Percentiles rank a stretch among this genome's conserved stretches.
These are phyloP conservation scores for Sphagnum magellanicum DNA, from an alignment of 228 moss, liverwort and hornwort species.

Conservation along the genomic window DNA sequence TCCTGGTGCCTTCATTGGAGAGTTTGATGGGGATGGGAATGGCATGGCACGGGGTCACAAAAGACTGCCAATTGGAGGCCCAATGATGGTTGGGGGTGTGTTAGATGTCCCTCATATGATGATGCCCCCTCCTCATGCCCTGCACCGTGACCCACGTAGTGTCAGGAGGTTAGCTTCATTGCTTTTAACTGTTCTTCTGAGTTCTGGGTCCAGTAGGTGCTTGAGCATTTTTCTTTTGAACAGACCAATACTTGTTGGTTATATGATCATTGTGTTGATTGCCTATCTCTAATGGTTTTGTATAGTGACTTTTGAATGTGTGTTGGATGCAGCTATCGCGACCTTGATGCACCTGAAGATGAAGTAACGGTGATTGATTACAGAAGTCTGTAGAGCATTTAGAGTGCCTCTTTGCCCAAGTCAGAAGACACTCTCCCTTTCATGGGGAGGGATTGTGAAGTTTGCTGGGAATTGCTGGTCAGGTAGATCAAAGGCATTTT, in stretches of 20 bases:
- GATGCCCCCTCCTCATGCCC: conserved; percentile 65
- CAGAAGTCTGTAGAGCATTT: conserved; percentile 69
- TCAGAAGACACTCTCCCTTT: too few species aligned
- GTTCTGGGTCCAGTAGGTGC: too few species aligned
- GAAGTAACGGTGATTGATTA: conserved; percentile 99
- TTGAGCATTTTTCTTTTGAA: too few species aligned
- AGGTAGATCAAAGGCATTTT: too few species aligned
- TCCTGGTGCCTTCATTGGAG: conserved; percentile 75
- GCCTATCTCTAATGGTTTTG: too few species aligned
- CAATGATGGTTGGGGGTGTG: conserved; percentile 80
- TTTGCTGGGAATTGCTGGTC: too few species aligned
- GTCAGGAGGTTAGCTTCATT: conserved; percentile 65
- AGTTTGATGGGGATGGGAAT: conserved; percentile 77
- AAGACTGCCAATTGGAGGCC: conserved; percentile 52
- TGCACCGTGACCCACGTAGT: conserved; percentile 87
- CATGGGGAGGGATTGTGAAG: too few species aligned
- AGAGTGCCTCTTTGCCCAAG: too few species aligned
- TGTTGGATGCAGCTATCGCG: conserved; percentile 75
- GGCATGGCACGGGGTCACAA: conserved; percentile 74
- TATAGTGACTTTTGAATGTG: not conserved
- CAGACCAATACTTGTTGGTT: too few species aligned
- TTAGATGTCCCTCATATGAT: conserved; percentile 87
- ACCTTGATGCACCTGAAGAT: conserved; percentile 98
- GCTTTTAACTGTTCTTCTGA: not conserved
- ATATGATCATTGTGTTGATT: too few species aligned